Evolutionary conservation across 768 basidiomycete species (phyloP).

Genomic region (Hygrophorus russula): DNA sequence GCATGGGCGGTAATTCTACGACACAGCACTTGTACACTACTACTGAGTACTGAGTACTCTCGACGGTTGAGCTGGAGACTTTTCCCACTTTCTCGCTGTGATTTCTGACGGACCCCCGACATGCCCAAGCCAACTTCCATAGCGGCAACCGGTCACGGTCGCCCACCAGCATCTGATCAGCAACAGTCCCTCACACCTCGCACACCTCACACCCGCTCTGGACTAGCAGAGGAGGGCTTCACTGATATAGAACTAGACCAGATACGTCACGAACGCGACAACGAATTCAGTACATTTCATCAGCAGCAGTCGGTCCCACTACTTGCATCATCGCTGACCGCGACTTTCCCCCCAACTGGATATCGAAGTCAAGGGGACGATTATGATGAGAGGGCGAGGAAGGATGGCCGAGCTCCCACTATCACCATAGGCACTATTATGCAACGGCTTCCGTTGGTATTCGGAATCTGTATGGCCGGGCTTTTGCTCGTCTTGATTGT

Average conservation of each 20-base stretch:
- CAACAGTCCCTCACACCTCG: conserved; percentile 40
- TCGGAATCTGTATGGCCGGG: conserved; percentile 33
- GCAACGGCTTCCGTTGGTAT: conserved; percentile 28
- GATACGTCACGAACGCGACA: conserved; percentile 18
- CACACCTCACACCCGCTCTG: conserved; percentile 53
- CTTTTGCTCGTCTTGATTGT: conserved; percentile 36
- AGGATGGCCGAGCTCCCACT: conserved; percentile 6
- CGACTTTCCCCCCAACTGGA: conserved; percentile 25
- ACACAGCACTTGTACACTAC: no score
- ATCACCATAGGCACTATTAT: conserved; percentile 14
- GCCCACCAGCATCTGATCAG: conserved; percentile 18
- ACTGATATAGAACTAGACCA: conserved; percentile 37
- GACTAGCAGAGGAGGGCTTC: conserved; percentile 43
- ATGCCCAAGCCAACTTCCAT: conserved; percentile 33
- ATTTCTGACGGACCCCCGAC: no score
- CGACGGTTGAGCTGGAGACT: no score
- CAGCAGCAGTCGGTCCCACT: conserved; percentile 36
- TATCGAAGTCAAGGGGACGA: conserved; percentile 32
- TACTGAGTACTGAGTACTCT: no score
- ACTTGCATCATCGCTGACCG: conserved; percentile 34
- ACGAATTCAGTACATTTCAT: conserved; percentile 23
- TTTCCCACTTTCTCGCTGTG: no score
- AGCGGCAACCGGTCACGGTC: conserved; percentile 20
- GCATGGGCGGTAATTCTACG: no score
- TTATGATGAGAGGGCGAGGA: conserved; percentile 13